phyloP scores from a whole-genome alignment of 106 monocot species.

The Dendrobium chrysotoxum region DNA sequence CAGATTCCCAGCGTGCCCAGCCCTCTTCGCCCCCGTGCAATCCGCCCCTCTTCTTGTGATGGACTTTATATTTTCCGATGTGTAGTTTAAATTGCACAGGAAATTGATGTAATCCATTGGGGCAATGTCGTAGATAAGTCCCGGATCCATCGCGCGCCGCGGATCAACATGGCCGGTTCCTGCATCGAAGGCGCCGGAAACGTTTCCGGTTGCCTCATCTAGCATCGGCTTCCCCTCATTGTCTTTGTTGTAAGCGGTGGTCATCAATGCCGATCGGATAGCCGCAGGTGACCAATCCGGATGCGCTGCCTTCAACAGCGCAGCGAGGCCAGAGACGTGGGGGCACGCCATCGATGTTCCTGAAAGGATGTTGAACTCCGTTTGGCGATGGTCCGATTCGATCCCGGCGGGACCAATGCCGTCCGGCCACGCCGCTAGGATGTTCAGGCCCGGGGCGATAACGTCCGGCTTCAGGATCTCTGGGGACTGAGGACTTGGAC shows the following conservation, averaged over 20 bases:
- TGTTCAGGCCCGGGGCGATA: constrained; percentile 86
- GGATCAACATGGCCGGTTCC: constrained; percentile 86
- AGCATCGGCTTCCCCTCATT: constrained; percentile 44
- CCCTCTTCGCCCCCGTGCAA: constrained; percentile 46
- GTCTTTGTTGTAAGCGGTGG: constrained; percentile 67
- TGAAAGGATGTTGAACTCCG: constrained; percentile 88
- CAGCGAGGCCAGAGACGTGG: constrained; percentile 83
- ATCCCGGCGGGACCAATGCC: constrained; percentile 80
- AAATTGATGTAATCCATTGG: constrained; percentile 61
- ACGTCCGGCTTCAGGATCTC: constrained; percentile 85
- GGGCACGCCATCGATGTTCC: constrained; percentile 98
- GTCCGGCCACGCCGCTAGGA: constrained; percentile 80
- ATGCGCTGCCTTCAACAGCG: constrained; percentile 77
- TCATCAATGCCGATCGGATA: constrained; percentile 81
- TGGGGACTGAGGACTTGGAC: constrained; percentile 81
- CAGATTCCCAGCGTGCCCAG: constrained; percentile 67
- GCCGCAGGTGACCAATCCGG: constrained; percentile 81
- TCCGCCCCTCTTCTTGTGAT: constrained; percentile 52
- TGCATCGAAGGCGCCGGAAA: constrained; percentile 53
- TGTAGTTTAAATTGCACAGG: constrained; percentile 82
- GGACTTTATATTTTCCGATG: constrained; percentile 49
- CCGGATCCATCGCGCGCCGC: constrained; percentile 69
- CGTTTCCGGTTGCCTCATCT: constrained; percentile 63
- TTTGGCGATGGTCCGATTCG: constrained; percentile 48
- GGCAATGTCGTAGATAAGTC: constrained; percentile 65